Evolutionary conservation across 768 basidiomycete genomes (phyloP), one percentile per base, ranked within the genome.

Genomic region (Phlebiopsis flavidoalba): DNA sequence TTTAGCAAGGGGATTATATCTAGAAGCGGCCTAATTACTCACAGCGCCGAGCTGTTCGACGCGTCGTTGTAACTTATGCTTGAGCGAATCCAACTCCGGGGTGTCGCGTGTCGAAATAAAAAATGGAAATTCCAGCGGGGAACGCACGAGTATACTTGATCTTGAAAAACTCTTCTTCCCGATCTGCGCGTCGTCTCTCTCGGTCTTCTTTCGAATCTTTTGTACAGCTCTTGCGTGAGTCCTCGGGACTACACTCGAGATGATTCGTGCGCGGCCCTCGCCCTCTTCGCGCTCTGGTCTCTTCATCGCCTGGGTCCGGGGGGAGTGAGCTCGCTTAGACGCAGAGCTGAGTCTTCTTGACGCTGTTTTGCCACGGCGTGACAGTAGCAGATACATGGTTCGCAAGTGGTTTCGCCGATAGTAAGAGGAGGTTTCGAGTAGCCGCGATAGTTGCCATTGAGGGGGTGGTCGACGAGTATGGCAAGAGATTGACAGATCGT

Each of bases 111-210:
- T 83, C 80, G 61, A 86, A 72, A 69, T 97, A 94, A 70, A n/a
- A 98, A 89, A 73, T 93, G 89, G 73, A 98, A 96, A 17, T 79
- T 83, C 79, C 88, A 93, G 24, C 73, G 1, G 93, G 93, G 75
- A 98, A 97, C 21, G 90, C 91, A 55, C 84, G 83, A 58, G 80
- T 82, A 73, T 94, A 98, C 77, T 94, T 97, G 52, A 83, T 74
- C 68, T 83, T 84, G 77, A 93, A n/a, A n/a, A n/a, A 98, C 65
- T 91, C 88, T 5, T 78, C 76, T 63, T 86, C 82, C 64, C 79
- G 79, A 64, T 83, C 82, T 4, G 76, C 72, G 33, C 79, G 73
- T 57, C 74, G 80, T 48, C 77, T 80, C 47, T 83, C 81, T 6
- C 50, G 31, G 6, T 59, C 58, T 43, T 57, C 63, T 69, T 59